Percentiles rank a stretch among this genome's conserved stretches.
phyloP scores from a whole-genome alignment of 768 basidiomycete genomes.

The Lactifluus hygrophoroides region DNA sequence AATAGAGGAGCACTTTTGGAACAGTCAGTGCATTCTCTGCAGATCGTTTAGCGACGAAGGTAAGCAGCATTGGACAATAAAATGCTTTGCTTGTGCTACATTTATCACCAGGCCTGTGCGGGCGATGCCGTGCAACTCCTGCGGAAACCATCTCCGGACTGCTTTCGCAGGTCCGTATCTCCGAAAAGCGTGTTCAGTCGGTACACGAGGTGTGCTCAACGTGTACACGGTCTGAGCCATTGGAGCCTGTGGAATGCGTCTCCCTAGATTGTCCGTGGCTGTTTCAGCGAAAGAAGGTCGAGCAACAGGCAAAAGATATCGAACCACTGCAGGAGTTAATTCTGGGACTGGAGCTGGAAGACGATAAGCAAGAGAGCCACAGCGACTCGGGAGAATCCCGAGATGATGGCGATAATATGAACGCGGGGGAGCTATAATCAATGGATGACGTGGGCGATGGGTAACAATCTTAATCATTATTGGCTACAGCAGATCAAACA shows the following conservation, averaged over 20 bases:
- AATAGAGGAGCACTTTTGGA: constrained; percentile 72
- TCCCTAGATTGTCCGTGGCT: constrained; percentile 40
- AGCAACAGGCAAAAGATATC: constrained; percentile 18
- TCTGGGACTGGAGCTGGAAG: constrained; percentile 4
- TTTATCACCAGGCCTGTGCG: constrained; percentile 30
- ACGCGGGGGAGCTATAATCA: not conserved
- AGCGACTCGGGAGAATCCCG: not conserved
- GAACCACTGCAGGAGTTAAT: constrained; percentile 10
- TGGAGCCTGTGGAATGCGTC: constrained; percentile 34
- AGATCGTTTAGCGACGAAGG: constrained; percentile 46
- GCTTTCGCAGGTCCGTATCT: constrained; percentile 26
- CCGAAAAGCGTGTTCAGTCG: constrained; percentile 26
- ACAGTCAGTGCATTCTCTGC: constrained; percentile 63
- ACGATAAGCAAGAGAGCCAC: constrained; percentile 3
- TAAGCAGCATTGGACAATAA: constrained; percentile 24
- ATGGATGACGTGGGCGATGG: not conserved
- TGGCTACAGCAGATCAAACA: not conserved
- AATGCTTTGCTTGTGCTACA: not conserved
- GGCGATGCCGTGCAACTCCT: constrained; percentile 22
- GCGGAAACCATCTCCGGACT: constrained; percentile 30
- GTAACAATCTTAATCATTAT: not conserved
- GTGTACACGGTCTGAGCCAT: constrained; percentile 30
- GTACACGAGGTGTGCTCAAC: constrained; percentile 33
- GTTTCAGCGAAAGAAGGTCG: constrained; percentile 30
- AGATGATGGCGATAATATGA: not conserved